phyloP scores from a whole-genome alignment of 148 eudicot genomes.

The Chenopodium berlandieri region DNA sequence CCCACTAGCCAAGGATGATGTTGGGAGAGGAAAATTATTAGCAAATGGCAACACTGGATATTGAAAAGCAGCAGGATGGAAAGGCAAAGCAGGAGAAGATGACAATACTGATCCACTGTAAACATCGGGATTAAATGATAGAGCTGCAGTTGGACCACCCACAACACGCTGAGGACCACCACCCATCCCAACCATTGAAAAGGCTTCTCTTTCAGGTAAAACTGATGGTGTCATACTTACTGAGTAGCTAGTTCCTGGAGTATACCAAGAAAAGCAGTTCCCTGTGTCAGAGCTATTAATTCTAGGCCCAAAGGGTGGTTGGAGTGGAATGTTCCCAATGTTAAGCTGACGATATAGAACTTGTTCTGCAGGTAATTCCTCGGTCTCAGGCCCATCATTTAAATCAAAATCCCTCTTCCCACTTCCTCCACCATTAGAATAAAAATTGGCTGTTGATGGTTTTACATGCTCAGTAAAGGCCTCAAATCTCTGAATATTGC shows the following conservation, averaged over 20 bases:
- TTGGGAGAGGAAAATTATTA: conserved; percentile 52
- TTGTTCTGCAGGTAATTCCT: conserved; percentile 46
- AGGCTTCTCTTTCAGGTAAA: conserved; percentile 57
- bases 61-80: conserved; percentile 55
- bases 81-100: conserved; percentile 68
- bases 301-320: conserved; percentile 49
- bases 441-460: conserved; percentile 31
- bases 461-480: conserved; percentile 27
- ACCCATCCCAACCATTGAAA: conserved; percentile 46
- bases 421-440: conserved; percentile 35
- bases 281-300: conserved; percentile 40
- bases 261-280: conserved; percentile 53
- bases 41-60: conserved; percentile 70
- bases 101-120: conserved; percentile 64
- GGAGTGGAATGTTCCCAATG: conserved; percentile 35
- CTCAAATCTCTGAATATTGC: conserved; percentile 37
- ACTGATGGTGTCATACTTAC: conserved; percentile 55
- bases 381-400: conserved; percentile 75
- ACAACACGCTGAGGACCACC: conserved; percentile 53
- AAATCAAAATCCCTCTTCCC: conserved; percentile 72
- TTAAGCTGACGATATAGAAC: conserved; percentile 29
- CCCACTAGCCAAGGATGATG: conserved; percentile 48
- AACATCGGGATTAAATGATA: conserved; percentile 51
- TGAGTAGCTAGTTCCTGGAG: conserved; percentile 51
- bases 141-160: conserved; percentile 38